Conservation (phyloP, 257 asterid species). For the Solanum sejunctum region DNA sequence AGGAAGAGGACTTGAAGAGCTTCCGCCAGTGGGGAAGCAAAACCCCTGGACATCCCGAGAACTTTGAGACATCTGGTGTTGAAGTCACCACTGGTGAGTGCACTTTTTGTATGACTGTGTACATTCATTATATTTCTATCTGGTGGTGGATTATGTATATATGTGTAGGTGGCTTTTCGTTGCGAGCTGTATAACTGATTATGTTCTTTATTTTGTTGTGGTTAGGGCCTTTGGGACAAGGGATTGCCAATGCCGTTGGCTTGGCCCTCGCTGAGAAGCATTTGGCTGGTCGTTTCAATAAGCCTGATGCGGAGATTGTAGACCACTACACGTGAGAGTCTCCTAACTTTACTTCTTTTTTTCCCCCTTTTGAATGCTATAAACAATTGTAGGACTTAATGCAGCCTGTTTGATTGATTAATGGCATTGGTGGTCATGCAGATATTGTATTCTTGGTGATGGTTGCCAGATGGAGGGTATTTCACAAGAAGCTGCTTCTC, state of each 20-base stretch:
- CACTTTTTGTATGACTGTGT: background rate
- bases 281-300: constrained; percentile 82
- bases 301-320: constrained; percentile 58
- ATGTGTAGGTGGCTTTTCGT: background rate
- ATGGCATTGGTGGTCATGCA: constrained; percentile 13
- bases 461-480: constrained; percentile 94
- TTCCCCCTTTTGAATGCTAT: background rate
- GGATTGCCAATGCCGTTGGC: constrained; percentile 82
- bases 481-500: constrained; percentile 68
- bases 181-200: background rate
- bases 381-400: background rate
- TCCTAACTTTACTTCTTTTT: background rate
- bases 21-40: constrained; percentile 86
- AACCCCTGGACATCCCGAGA: constrained; percentile 90
- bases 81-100: constrained; percentile 85
- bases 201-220: constrained; percentile 1
- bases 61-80: constrained; percentile 82
- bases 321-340: constrained; percentile 73
- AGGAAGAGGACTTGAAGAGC: constrained; percentile 77
- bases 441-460: constrained; percentile 62
- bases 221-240: constrained; percentile 89
- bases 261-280: constrained; percentile 83
- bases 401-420: constrained; percentile 5
- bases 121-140: background rate
- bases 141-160: background rate